Evolutionary conservation across 768 basidiomycete genomes (phyloP).

Genomic region (Russula foetens): DNA sequence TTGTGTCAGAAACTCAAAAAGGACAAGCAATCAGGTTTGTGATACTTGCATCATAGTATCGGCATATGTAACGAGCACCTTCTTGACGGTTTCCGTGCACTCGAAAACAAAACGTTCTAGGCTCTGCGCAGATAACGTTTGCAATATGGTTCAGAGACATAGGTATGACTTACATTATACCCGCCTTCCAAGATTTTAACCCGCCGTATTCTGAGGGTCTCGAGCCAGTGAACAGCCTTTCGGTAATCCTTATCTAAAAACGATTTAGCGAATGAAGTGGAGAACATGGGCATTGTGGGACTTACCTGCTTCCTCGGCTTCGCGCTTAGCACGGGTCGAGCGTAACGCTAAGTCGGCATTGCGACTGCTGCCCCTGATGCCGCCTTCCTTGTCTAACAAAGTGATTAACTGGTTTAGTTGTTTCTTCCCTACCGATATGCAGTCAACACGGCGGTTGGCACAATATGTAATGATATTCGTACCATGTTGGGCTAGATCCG

Average conservation of each 20-base stretch:
- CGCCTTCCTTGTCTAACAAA: conserved; percentile 66
- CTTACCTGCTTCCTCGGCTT: conserved; percentile 85
- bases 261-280: background rate
- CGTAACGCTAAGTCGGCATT: conserved; percentile 59
- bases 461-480: background rate
- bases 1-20: background rate
- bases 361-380: conserved; percentile 46
- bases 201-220: conserved; percentile 75
- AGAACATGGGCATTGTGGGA: background rate
- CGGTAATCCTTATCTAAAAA: conserved; percentile 79
- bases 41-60: conserved; percentile 66
- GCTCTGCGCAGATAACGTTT: conserved; percentile 44
- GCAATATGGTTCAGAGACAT: background rate
- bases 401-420: conserved; percentile 82
- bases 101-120: conserved; percentile 75
- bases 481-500: conserved; percentile 86
- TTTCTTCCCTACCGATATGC: conserved; percentile 53
- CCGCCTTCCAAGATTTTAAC: conserved; percentile 79
- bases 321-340: conserved; percentile 75
- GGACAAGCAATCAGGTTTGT: background rate
- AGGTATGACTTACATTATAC: conserved; percentile 48
- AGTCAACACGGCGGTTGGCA: background rate
- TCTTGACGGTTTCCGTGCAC: conserved; percentile 53
- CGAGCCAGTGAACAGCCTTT: conserved; percentile 85
- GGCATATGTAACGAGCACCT: conserved; percentile 60